phyloP scores from a whole-genome alignment of 2,329 filamentous ascomycete genomes.

The Penicillium corylophilum region DNA sequence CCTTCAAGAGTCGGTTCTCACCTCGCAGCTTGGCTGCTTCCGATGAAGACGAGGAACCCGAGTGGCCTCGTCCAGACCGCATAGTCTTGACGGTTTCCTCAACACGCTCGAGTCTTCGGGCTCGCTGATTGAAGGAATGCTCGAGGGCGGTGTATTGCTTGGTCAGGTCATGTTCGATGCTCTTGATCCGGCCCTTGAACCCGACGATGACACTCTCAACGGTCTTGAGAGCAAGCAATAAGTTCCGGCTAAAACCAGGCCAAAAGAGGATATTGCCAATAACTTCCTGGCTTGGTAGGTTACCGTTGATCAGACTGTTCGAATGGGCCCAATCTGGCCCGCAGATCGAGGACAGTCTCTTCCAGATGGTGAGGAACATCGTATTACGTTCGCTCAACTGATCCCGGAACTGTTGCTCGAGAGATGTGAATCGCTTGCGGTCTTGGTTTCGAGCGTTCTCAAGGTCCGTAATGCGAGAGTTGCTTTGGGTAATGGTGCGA shows the following conservation, averaged over 20 bases:
- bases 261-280: constrained; percentile 74
- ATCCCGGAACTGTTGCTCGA: constrained; percentile 81
- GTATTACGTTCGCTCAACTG: constrained; percentile 88
- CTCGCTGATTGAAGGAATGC: constrained; percentile 71
- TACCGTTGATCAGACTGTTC: constrained; percentile 84
- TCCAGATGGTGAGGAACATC: constrained; percentile 85
- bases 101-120: constrained; percentile 82
- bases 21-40: constrained; percentile 60
- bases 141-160: constrained; percentile 88
- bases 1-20: constrained; percentile 61
- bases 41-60: constrained; percentile 43
- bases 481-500: constrained; percentile 81
- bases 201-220: constrained; percentile 76
- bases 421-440: constrained; percentile 68
- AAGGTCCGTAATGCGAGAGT: constrained; percentile 79
- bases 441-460: constrained; percentile 77
- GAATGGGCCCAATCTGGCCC: constrained; percentile 89
- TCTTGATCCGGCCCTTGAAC: constrained; percentile 77
- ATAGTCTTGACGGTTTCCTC: constrained; percentile 74
- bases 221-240: constrained; percentile 80
- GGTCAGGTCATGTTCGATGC: constrained; percentile 84
- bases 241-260: constrained; percentile 85
- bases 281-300: constrained; percentile 79
- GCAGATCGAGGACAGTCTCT: constrained; percentile 78
- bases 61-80: constrained; percentile 32